Conservation (phyloP, 768 basidiomycete genomes). For the Phylloporus rhodoxanthus region DNA sequence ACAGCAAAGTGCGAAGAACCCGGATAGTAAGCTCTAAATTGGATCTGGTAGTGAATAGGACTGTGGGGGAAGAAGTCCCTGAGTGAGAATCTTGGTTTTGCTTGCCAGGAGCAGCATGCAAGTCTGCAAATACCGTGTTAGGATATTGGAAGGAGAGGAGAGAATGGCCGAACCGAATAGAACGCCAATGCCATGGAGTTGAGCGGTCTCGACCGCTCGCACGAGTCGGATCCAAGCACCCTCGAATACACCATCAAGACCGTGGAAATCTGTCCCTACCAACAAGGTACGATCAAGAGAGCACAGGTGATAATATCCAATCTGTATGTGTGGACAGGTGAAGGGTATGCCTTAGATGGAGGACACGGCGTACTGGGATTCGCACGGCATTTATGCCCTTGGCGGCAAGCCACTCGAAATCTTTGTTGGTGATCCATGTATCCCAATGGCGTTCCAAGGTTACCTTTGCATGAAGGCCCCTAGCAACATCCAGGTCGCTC, state of each 20-base stretch:
- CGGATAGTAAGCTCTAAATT: constrained; percentile 45
- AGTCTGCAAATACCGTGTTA: constrained; percentile 39
- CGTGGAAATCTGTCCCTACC: constrained; percentile 59
- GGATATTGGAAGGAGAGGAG: constrained; percentile 10
- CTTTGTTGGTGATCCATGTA: constrained; percentile 47
- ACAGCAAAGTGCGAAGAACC: constrained; percentile 42
- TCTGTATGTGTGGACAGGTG: constrained; percentile 34
- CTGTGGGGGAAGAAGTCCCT: constrained; percentile 46
- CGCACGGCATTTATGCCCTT: constrained; percentile 56
- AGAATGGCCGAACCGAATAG: constrained; percentile 49
- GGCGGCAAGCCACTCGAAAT: constrained; percentile 50
- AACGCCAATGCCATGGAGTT: constrained; percentile 59
- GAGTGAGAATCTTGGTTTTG: constrained; percentile 67
- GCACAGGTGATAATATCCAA: constrained; percentile 69
- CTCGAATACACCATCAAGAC: constrained; percentile 41
- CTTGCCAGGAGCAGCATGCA: constrained; percentile 71
- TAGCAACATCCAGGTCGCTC: constrained; percentile 68
- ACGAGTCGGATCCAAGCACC: constrained; percentile 67
- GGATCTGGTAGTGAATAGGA: constrained; percentile 44
- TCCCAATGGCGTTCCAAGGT: constrained; percentile 45
- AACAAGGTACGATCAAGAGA: constrained; percentile 54
- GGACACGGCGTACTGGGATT: constrained; percentile 56
- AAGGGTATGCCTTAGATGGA: background rate
- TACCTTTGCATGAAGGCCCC: constrained; percentile 41
- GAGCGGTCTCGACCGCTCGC: constrained; percentile 54